Percentiles rank a stretch among this genome's conserved stretches.
phyloP scores from a whole-genome alignment of 2,329 filamentous ascomycete genomes.

The Fusarium verrucosum region DNA sequence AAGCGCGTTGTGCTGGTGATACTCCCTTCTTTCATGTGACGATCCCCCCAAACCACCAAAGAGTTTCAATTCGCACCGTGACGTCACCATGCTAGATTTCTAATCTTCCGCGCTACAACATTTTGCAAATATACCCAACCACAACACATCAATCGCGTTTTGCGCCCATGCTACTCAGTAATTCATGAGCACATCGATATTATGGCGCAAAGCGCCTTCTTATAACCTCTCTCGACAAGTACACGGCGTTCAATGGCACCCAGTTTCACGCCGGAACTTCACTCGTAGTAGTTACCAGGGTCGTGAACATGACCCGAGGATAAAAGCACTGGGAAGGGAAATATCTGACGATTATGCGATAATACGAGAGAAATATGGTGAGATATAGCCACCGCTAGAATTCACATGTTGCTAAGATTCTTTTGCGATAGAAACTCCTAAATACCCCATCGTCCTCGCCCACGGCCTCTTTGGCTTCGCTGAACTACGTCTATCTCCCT shows the following conservation, averaged over 20 bases:
- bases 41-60: background rate
- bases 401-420: background rate
- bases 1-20: background rate
- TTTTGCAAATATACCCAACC: background rate
- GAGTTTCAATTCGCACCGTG: conserved; percentile 18
- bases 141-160: background rate
- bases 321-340: conserved; percentile 53
- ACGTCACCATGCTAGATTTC: conserved; percentile 32
- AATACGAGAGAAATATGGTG: conserved; percentile 58
- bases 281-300: conserved; percentile 11
- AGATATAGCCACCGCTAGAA: background rate
- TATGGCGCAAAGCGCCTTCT: conserved; percentile 25
- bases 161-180: conserved; percentile 14
- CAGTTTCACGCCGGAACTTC: conserved; percentile 19
- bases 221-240: background rate
- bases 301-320: conserved; percentile 50
- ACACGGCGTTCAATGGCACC: conserved; percentile 9
- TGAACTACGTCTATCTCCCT: conserved; percentile 61
- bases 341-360: conserved; percentile 59
- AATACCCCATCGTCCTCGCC: conserved; percentile 70
- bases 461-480: conserved; percentile 73
- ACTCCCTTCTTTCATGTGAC: background rate
- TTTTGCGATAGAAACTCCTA: conserved; percentile 59
- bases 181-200: conserved; percentile 36
- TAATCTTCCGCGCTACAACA: conserved; percentile 1